Evolutionary conservation across 805 yeast genomes (phyloP), one percentile per base, ranked within the genome.

Genomic region (Geotrichum ghanense): DNA sequence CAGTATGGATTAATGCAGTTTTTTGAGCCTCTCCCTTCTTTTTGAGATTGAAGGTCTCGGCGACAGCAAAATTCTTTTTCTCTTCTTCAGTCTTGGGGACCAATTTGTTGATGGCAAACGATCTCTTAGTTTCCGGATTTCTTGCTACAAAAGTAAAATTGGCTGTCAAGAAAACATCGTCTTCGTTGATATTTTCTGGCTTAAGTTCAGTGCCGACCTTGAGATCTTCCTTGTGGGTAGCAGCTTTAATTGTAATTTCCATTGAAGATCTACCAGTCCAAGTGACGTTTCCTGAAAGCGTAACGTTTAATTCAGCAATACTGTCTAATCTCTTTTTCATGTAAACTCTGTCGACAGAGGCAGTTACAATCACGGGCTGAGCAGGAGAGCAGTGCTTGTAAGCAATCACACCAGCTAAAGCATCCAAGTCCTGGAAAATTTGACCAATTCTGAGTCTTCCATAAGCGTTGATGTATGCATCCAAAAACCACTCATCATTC

Each of bases 241-340:
- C 83, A 1, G 96, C 97, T 59, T 79, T 83, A 56, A 89, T 92
- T 42, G 88, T 76, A 58, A 89, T 89, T 65, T 89, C 97, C 96
- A 89, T 89, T 1, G 96, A 88, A 1, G 95, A 84, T 50, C 86
- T 72, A 49, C 97, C 97, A 0, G 96, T 89, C 86, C 95, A 89
- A 6, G 94, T 81, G 40, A 88, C 96, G 45, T 80, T 72, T n/a
- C 97, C 97, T 24, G 92, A 88, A 50, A 89, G 67, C 23, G 87
- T 73, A 56, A 90, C 80, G 64, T 87, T 86, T 65, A 75, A 81
- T 51, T 78, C 76, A 47, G 73, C 70, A 51, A 88, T 77, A 56
- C 81, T 86, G 57, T 87, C 95, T 37, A 88, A 76, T 55, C 87
- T 80, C 63, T 83, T 83, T 49, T 87, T 77, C 78, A 89, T 79